Percentiles rank a stretch among this genome's conserved stretches.
These are phyloP conservation scores for Hortiboletus rubellus DNA, from an alignment of 1,284 basidiomycete species.

Conservation along the genomic window DNA sequence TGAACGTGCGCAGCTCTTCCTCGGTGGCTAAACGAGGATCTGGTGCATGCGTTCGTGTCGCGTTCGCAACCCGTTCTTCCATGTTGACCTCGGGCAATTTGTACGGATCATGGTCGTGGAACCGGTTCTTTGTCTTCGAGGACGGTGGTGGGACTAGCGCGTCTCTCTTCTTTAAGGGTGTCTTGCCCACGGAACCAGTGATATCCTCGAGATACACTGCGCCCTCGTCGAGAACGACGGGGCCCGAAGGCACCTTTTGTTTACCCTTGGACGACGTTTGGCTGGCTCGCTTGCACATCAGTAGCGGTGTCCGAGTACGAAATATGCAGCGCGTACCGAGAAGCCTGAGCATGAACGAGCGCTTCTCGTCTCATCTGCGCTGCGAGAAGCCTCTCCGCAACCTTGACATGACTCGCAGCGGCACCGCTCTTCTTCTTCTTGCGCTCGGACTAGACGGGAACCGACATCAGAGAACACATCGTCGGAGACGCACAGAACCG, in stretches of 20 bases:
- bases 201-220: constrained; percentile 88
- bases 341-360: constrained; percentile 65
- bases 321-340: constrained; percentile 33
- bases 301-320: background rate
- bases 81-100: constrained; percentile 74
- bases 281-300: constrained; percentile 17
- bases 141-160: constrained; percentile 46
- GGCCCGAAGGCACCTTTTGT: constrained; percentile 43
- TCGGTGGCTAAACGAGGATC: constrained; percentile 94
- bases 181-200: constrained; percentile 54
- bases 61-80: constrained; percentile 59
- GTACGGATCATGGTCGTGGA: constrained; percentile 83
- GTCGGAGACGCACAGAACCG: constrained; percentile 5
- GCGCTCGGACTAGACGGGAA: constrained; percentile 63
- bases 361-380: constrained; percentile 94
- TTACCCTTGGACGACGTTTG: constrained; percentile 40
- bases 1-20: constrained; percentile 86
- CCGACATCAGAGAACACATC: constrained; percentile 2
- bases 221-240: constrained; percentile 58
- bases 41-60: constrained; percentile 57
- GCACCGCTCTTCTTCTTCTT: constrained; percentile 89
- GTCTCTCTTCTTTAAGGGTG: constrained; percentile 46
- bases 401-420: constrained; percentile 75
- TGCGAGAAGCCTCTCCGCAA: constrained; percentile 90
- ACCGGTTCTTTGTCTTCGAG: constrained; percentile 55